Evolutionary conservation across 805 yeast species (phyloP).

Genomic region (Dipodascopsis tothii): DNA sequence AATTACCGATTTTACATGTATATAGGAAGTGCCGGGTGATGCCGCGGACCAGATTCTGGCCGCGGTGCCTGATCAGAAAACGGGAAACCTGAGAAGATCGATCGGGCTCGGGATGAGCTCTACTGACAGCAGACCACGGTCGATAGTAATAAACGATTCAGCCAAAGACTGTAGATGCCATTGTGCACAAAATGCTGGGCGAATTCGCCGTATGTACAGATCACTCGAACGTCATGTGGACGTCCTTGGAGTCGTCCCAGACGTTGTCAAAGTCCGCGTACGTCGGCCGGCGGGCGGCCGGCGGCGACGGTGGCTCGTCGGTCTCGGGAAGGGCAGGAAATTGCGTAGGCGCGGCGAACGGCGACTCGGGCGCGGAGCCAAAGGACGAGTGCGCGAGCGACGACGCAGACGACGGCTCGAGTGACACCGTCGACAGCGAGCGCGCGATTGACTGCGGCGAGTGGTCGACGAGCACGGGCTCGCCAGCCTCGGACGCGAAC

Average conservation of each 20-base stretch:
- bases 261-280: neutral
- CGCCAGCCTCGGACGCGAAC: neutral
- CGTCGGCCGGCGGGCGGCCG: too few species aligned
- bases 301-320: too few species aligned
- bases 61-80: constrained; percentile 15
- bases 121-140: neutral
- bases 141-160: neutral
- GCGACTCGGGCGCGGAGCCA: neutral
- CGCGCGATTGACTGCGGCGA: neutral
- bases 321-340: too few species aligned
- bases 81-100: constrained; percentile 20
- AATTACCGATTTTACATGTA: constrained; percentile 18
- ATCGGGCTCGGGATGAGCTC: neutral
- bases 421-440: neutral
- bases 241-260: neutral
- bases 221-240: neutral
- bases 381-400: neutral
- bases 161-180: too few species aligned
- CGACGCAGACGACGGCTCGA: neutral
- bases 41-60: neutral
- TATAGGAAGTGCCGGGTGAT: constrained; percentile 26
- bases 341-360: too few species aligned
- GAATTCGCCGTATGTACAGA: neutral
- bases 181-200: neutral
- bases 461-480: neutral